phyloP scores from a whole-genome alignment of 2,329 filamentous ascomycete genomes.

The Fusarium decemcellulare region DNA sequence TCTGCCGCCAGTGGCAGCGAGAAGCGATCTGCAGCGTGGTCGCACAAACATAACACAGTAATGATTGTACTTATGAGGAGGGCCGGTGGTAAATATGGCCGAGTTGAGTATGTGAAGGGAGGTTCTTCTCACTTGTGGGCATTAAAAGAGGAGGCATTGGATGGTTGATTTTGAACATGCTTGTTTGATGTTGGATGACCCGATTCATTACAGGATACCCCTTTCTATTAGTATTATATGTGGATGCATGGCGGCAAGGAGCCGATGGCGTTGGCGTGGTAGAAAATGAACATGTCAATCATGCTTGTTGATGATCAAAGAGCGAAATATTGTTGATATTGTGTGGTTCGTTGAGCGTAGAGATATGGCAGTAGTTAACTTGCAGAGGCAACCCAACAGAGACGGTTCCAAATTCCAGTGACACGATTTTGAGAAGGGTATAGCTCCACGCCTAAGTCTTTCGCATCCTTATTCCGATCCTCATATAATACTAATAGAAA shows the following conservation, averaged over 20 bases:
- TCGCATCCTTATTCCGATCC: background rate
- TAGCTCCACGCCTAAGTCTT: background rate
- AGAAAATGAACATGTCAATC: conserved; percentile 13
- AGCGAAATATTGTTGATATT: background rate
- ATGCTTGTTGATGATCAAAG: background rate
- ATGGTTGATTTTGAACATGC: conserved; percentile 24
- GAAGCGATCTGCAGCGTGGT: conserved; percentile 17
- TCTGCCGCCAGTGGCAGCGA: conserved; percentile 13
- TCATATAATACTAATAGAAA: too few relatives aligned
- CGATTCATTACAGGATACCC: conserved; percentile 45
- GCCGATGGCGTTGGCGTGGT: conserved; percentile 41
- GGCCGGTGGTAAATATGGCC: conserved; percentile 16
- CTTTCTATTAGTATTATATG: conserved; percentile 36
- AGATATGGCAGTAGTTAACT: background rate
- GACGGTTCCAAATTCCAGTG: too few relatives aligned
- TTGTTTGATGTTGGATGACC: conserved; percentile 39
- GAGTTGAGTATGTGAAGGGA: background rate
- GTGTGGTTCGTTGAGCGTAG: background rate
- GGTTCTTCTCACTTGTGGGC: background rate
- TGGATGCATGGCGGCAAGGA: conserved; percentile 31
- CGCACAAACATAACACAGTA: conserved; percentile 24
- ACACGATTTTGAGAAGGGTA: too few relatives aligned
- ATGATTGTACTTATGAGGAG: conserved; percentile 3
- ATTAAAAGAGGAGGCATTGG: conserved; percentile 10
- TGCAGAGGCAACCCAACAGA: background rate